phyloP scores from a whole-genome alignment of 2,329 filamentous ascomycete species.

The Huntiella savannae region DNA sequence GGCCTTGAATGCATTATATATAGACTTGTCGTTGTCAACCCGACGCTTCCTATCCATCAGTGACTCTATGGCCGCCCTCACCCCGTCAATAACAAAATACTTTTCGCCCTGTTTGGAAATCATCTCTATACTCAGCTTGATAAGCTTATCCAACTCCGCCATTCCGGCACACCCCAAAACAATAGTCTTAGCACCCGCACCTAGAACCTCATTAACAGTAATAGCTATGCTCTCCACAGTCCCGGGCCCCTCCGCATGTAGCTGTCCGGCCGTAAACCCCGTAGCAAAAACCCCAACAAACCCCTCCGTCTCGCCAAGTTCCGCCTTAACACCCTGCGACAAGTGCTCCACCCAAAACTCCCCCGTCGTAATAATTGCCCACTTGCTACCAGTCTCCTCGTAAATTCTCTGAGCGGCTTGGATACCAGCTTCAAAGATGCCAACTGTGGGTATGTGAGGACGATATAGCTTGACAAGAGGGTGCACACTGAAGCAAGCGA shows the following conservation, averaged over 20 bases:
- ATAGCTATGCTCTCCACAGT: constrained; percentile 49
- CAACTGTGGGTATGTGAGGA: constrained; percentile 33
- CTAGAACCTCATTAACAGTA: constrained; percentile 49
- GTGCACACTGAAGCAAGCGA: constrained; percentile 80
- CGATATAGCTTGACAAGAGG: constrained; percentile 27
- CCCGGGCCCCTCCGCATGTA: constrained; percentile 49
- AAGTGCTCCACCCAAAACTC: constrained; percentile 65
- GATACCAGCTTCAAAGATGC: constrained; percentile 78
- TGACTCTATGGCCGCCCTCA: constrained; percentile 41
- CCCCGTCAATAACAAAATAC: constrained; percentile 61
- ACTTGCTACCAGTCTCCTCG: constrained; percentile 20
- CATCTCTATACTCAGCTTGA: constrained; percentile 44
- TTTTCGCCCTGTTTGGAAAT: constrained; percentile 35
- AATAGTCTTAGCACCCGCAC: constrained; percentile 35
- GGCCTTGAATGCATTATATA: not conserved
- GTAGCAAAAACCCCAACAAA: constrained; percentile 74
- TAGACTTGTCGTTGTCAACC: too few species aligned
- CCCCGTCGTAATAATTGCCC: constrained; percentile 81
- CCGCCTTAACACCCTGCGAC: constrained; percentile 39
- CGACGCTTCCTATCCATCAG: too few species aligned
- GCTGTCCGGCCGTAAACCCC: constrained; percentile 58
- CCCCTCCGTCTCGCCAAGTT: constrained; percentile 37
- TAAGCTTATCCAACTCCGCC: constrained; percentile 62
- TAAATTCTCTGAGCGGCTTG: constrained; percentile 37
- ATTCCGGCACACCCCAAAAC: constrained; percentile 84